Evolutionary conservation across 164 flowering plant species (phyloP).

Genomic region (Magnolia changhungtana): DNA sequence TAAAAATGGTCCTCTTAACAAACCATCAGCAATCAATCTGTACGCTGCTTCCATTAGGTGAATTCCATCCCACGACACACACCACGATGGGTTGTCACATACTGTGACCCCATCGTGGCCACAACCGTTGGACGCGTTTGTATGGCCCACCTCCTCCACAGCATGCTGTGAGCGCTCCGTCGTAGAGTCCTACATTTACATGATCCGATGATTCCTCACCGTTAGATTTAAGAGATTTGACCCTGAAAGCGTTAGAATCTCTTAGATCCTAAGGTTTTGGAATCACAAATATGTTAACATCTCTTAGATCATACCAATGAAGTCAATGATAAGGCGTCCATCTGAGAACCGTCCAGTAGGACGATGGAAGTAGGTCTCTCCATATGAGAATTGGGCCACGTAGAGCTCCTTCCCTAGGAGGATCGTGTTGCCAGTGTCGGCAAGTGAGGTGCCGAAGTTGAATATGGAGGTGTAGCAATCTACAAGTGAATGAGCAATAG

Average conservation of each 20-base stretch:
- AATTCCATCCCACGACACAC: slow-evolving; percentile 36
- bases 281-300: no score
- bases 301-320: slow-evolving; percentile 21
- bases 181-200: slow-evolving; percentile 11
- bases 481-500: neutral
- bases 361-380: slow-evolving; percentile 34
- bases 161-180: slow-evolving; percentile 25
- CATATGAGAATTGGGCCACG: slow-evolving; percentile 23
- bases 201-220: no score
- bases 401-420: neutral
- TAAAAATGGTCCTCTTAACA: slow-evolving; percentile 5
- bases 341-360: slow-evolving; percentile 34
- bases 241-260: no score
- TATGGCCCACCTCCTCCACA: slow-evolving; percentile 35
- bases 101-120: slow-evolving; percentile 11
- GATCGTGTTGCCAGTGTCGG: slow-evolving; percentile 37
- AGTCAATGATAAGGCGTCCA: slow-evolving; percentile 34
- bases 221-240: no score
- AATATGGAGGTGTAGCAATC: slow-evolving; percentile 24
- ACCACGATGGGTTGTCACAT: slow-evolving; percentile 30
- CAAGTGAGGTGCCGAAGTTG: slow-evolving; percentile 40
- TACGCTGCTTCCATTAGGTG: slow-evolving; percentile 39
- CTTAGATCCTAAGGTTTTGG: no score
- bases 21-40: slow-evolving; percentile 24
- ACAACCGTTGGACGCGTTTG: slow-evolving; percentile 16